Base-by-base conservation (phyloP, 352 stramenopile genomes). In the Phytophthora colocasiae region DNA sequence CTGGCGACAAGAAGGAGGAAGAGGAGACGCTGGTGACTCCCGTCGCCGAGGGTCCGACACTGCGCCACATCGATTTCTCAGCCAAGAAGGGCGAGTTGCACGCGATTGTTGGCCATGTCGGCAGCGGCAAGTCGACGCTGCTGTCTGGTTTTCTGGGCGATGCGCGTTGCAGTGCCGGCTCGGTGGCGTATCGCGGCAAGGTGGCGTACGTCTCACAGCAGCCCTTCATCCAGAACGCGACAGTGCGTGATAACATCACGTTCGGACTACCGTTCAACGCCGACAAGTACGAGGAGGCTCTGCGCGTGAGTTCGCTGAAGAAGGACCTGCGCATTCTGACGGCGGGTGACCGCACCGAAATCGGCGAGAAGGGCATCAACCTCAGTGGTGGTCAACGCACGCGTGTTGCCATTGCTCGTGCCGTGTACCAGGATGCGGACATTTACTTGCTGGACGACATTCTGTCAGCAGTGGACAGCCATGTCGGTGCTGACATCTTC, bases 341-440 rank as follows among this genome's bases (percentile, higher is more conserved):
- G 5, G 85, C 85, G 26, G 97, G 97, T 15, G 97, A 99, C 72
- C 58, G 75, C 63, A 99, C 97, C 0, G 97, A 99, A 75, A 99
- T 99, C 47, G 98, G 97, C 7, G 97, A 99, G 79, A 98, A 98
- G 62, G 98, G 98, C 1, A 97, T 99, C 44, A 99, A 98, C 69
- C 75, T 99, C 5, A 98, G 82, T 32, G 97, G 97, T 12, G 98
- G 98, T 5, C 97, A 99, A 77, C 98, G 98, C 55, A 90, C 83
- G 32, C 86, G 96, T 54, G 89, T 99, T 8, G 88, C 90, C 9
- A 78, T 99, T 3, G 97, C 97, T 32, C 85, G 97, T 22, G 95
- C 93, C 0, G 87, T 99, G 38, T 99, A 99, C 81, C 77, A 90
- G 57, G 71, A 97, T 50, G 85, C 93, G 2, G 96, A 99, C 58